Percentiles rank a stretch among this genome's conserved stretches.
Evolutionary conservation across 2,329 filamentous ascomycete genomes (phyloP).

Genomic region (Fusarium keratoplasticum): DNA sequence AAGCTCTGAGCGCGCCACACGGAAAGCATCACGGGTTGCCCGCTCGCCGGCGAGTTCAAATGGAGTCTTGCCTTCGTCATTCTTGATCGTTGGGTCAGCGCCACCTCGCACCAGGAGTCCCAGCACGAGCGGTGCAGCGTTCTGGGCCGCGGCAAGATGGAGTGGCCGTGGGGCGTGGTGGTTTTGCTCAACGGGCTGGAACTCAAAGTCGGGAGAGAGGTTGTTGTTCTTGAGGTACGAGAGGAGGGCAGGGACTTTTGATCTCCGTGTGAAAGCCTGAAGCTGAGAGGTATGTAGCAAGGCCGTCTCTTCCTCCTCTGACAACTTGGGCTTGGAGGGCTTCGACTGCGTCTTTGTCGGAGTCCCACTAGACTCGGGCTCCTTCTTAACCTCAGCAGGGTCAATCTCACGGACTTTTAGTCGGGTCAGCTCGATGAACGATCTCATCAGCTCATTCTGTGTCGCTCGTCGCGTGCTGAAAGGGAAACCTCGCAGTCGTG

Average conservation of each 20-base stretch:
- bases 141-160: constrained; percentile 86
- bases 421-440: constrained; percentile 92
- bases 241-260: constrained; percentile 87
- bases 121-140: constrained; percentile 79
- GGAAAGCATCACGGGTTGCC: constrained; percentile 88
- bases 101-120: constrained; percentile 80
- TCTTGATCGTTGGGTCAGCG: constrained; percentile 78
- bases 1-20: constrained; percentile 84
- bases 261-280: constrained; percentile 87
- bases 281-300: constrained; percentile 89
- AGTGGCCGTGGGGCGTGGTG: constrained; percentile 86
- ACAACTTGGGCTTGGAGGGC: constrained; percentile 71
- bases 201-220: constrained; percentile 77
- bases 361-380: constrained; percentile 50
- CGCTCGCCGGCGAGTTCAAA: constrained; percentile 92
- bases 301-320: constrained; percentile 86
- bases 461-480: constrained; percentile 94
- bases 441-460: constrained; percentile 92
- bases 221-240: constrained; percentile 85
- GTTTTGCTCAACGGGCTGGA: constrained; percentile 77
- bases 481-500: constrained; percentile 86
- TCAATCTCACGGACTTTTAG: constrained; percentile 86
- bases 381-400: constrained; percentile 65
- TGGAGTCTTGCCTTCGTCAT: constrained; percentile 81
- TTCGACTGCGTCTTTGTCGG: constrained; percentile 58